A percentile compares a stretch with the other conserved stretches of the same genome.
These are phyloP conservation scores for Kodamaea derodonti DNA, from an alignment of 1,139 yeast genomes.

Conservation along the genomic window DNA sequence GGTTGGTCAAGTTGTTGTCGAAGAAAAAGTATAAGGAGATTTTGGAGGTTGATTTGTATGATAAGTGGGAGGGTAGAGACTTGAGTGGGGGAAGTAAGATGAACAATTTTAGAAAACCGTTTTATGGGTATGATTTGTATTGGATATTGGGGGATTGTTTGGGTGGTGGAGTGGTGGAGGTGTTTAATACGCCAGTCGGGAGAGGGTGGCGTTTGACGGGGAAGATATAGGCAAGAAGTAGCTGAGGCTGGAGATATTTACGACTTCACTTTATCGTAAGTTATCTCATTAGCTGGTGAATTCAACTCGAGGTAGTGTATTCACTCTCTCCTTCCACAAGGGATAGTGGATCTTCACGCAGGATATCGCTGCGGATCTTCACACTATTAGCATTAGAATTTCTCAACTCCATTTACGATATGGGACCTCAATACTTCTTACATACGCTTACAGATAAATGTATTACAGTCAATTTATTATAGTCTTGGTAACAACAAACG, in stretches of 20 bases:
- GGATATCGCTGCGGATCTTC: too few relatives aligned
- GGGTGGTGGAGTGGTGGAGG: constrained; percentile 69
- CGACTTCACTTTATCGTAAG: neutral
- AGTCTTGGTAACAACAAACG: too few relatives aligned
- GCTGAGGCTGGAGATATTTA: neutral
- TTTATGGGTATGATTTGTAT: constrained; percentile 54
- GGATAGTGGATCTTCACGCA: too few relatives aligned
- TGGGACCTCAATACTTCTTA: too few relatives aligned
- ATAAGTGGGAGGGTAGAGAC: constrained; percentile 46
- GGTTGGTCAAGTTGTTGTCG: constrained; percentile 45
- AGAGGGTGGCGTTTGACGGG: constrained; percentile 65
- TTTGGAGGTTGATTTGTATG: constrained; percentile 45
- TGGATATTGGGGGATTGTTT: constrained; percentile 65
- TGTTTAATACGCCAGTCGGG: constrained; percentile 67
- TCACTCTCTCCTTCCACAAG: too few relatives aligned
- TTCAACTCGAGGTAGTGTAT: too few relatives aligned
- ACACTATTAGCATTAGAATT: too few relatives aligned
- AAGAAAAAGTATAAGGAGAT: constrained; percentile 49
- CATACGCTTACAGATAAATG: too few relatives aligned
- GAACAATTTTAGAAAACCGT: constrained; percentile 50
- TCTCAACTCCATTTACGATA: too few relatives aligned
- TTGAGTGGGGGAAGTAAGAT: constrained; percentile 27
- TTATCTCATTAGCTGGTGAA: too few relatives aligned
- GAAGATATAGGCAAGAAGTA: constrained; percentile 20
- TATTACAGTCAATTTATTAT: too few relatives aligned